A percentile compares a stretch with the other conserved stretches of the same genome.
phyloP scores from a whole-genome alignment of 2,329 filamentous ascomycete species.

The Westerdykella ornata region DNA sequence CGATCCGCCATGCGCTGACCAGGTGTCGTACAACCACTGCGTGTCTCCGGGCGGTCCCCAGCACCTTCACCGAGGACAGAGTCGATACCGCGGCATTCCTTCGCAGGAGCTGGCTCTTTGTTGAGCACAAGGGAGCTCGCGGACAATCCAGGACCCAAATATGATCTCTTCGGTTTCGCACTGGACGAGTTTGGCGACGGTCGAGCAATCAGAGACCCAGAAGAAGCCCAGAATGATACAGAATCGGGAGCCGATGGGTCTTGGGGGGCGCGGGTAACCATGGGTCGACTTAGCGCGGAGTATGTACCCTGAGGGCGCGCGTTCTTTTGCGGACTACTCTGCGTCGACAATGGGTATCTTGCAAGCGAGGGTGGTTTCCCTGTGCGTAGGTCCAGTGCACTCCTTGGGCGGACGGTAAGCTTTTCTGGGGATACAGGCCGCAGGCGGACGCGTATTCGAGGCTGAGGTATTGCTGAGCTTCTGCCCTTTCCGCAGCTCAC shows the following conservation, averaged over 20 bases:
- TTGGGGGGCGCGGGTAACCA: too few relatives aligned
- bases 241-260: neutral
- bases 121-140: conserved; percentile 13
- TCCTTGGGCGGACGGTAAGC: conserved; percentile 21
- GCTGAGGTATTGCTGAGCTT: too few relatives aligned
- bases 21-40: conserved; percentile 19
- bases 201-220: neutral
- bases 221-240: neutral
- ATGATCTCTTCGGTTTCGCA: neutral
- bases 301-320: too few relatives aligned
- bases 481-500: too few relatives aligned
- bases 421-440: conserved; percentile 18
- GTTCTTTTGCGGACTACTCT: conserved; percentile 1
- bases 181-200: too few relatives aligned
- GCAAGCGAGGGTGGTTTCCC: neutral
- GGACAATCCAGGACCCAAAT: neutral
- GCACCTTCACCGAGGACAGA: conserved; percentile 2
- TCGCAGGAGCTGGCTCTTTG: conserved; percentile 12
- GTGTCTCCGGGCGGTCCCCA: conserved; percentile 3
- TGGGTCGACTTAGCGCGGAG: too few relatives aligned
- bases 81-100: conserved; percentile 11
- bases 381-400: conserved; percentile 29
- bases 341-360: neutral
- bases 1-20: conserved; percentile 29
- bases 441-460: conserved; percentile 11